Conservation (phyloP, 148 eudicot genomes). For the Drosera capensis region DNA sequence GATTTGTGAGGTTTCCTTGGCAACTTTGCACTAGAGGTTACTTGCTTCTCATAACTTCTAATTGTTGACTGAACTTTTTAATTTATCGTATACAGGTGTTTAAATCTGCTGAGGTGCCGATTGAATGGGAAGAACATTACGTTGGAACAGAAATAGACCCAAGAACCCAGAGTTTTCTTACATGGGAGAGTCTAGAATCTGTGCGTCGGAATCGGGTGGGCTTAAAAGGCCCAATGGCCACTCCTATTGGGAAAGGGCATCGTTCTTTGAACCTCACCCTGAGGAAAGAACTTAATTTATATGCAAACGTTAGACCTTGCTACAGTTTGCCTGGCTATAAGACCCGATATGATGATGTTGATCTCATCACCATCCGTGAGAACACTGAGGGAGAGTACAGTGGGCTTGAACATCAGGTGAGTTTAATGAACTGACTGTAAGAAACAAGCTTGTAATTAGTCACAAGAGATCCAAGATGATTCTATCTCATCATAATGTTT, state of each 20-base stretch:
- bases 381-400: conserved; percentile 99
- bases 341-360: conserved; percentile 84
- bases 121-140: conserved; percentile 93
- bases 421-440: too few relatives aligned
- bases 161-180: conserved; percentile 83
- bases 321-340: conserved; percentile 97
- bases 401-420: conserved; percentile 97
- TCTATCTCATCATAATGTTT: too few relatives aligned
- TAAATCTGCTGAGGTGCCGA: conserved; percentile 63
- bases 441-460: neutral
- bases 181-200: conserved; percentile 95
- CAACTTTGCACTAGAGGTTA: neutral
- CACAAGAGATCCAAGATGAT: too few relatives aligned
- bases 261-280: conserved; percentile 91
- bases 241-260: conserved; percentile 98
- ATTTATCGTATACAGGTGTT: conserved; percentile 39
- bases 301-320: conserved; percentile 97
- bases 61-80: neutral
- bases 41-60: neutral
- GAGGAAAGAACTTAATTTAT: conserved; percentile 87
- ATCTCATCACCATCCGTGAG: conserved; percentile 91
- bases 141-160: conserved; percentile 83
- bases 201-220: conserved; percentile 76
- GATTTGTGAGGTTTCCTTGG: too few relatives aligned
- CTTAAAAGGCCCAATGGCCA: conserved; percentile 96